A percentile compares a stretch with the other conserved stretches of the same genome.
Evolutionary conservation across 2,329 filamentous ascomycete species (phyloP).

Genomic region (Bertia moriformis): DNA sequence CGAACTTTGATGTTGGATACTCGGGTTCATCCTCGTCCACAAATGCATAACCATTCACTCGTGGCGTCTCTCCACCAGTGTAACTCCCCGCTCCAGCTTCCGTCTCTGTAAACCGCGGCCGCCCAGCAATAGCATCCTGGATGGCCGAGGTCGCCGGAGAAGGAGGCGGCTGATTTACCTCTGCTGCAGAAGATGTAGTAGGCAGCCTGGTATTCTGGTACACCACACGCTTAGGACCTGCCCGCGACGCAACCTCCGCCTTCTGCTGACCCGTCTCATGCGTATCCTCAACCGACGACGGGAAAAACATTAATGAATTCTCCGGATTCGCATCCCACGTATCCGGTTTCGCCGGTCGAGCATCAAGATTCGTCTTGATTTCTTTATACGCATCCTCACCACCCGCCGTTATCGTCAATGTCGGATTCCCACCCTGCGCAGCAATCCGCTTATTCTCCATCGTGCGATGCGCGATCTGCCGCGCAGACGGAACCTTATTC

Average conservation of each 20-base stretch:
- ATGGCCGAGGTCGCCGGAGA: slow-evolving; percentile 48
- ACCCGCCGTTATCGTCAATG: neutral
- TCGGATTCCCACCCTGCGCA: slow-evolving; percentile 9
- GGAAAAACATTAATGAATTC: slow-evolving; percentile 50
- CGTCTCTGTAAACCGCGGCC: slow-evolving; percentile 26
- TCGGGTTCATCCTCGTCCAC: slow-evolving; percentile 35
- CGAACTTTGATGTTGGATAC: slow-evolving; percentile 17
- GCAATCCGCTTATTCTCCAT: slow-evolving; percentile 18
- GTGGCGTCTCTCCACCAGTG: slow-evolving; percentile 41
- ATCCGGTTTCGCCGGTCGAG: slow-evolving; percentile 39
- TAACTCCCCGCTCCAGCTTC: slow-evolving; percentile 29
- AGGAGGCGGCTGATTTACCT: slow-evolving; percentile 18
- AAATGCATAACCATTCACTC: slow-evolving; percentile 53
- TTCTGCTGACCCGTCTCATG: neutral
- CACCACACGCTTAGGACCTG: slow-evolving; percentile 40
- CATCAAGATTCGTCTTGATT: slow-evolving; percentile 29
- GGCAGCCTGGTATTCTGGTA: slow-evolving; percentile 47
- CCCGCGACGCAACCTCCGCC: slow-evolving; percentile 14
- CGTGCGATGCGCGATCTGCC: slow-evolving; percentile 24
- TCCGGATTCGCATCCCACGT: slow-evolving; percentile 37
- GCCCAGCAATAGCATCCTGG: slow-evolving; percentile 43
- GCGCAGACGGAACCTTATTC: slow-evolving; percentile 35
- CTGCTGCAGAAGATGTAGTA: slow-evolving; percentile 9
- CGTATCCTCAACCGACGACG: slow-evolving; percentile 15
- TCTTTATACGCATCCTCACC: slow-evolving; percentile 8